Evolutionary conservation across 139 green algal species (phyloP).

Genomic region (Eudorina sp.): DNA sequence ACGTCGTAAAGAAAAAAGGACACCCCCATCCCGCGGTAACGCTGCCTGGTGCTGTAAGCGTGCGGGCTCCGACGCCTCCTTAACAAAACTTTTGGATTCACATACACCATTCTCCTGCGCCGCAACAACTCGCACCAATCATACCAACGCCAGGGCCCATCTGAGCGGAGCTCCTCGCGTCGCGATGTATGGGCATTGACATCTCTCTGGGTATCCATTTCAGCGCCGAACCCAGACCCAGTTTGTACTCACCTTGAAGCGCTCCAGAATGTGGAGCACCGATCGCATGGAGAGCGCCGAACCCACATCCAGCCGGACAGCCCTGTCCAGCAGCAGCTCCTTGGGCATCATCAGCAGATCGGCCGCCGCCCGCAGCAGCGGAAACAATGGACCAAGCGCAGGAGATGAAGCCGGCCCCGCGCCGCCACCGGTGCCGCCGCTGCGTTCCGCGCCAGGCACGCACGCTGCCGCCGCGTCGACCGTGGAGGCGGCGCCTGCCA

Average conservation of each 20-base stretch:
- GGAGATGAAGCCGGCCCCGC: constrained; percentile 12
- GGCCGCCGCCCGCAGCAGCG: constrained; percentile 76
- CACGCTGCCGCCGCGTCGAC: neutral
- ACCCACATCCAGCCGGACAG: constrained; percentile 57
- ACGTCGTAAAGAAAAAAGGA: too few relatives aligned
- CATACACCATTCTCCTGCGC: too few relatives aligned
- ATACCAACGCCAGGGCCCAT: too few relatives aligned
- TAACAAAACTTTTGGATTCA: too few relatives aligned
- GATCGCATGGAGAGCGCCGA: constrained; percentile 61
- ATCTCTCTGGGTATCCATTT: too few relatives aligned
- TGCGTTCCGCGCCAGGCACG: neutral
- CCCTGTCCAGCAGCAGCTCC: constrained; percentile 51
- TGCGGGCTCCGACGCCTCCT: too few relatives aligned
- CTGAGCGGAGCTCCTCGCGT: too few relatives aligned
- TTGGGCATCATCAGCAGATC: constrained; percentile 94
- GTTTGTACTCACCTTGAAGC: constrained; percentile 61
- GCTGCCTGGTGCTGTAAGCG: too few relatives aligned
- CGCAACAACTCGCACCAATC: too few relatives aligned
- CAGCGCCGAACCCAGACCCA: too few relatives aligned
- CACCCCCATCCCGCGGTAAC: too few relatives aligned
- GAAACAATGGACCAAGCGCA: constrained; percentile 71
- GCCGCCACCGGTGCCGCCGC: neutral
- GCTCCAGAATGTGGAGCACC: constrained; percentile 75
- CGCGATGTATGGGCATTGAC: too few relatives aligned
- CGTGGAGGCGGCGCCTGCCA: neutral